Base-by-base conservation (phyloP, 441 rosid genomes). In the Erysimum cheiri region DNA sequence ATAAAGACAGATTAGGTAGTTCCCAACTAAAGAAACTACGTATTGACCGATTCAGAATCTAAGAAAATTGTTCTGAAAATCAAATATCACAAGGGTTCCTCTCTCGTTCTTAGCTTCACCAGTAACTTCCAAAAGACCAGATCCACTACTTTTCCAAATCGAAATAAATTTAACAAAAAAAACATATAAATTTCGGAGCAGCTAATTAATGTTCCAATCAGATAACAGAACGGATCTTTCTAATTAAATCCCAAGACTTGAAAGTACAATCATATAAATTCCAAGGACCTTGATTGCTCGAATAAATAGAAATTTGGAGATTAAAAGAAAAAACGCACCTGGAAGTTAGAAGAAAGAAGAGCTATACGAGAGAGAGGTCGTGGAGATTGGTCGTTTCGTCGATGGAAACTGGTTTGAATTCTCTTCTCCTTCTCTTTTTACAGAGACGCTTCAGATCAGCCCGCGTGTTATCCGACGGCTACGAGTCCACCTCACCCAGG, bases 381-480 rank as follows among this genome's bases (percentile, higher is more conserved):
- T 72, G 24, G 50, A 46, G 67, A 66, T 62, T 46, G 61, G 74
- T 75, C 67, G 70, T 75, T 49, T 48, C 70, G 79, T 50, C 50
- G 75, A 75, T 64, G 57, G 57, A 70, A 75, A 70, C 71, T 64
- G 67, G 50, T 76, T 76, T 76, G 79, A 63, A 72, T 31, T 69
- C 19, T 50, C 17, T 33, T 59, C 17, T 33, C 13, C n/a, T 33
- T 73, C 35, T 15, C 13, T 31, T 33, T 32, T 36, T 26, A 1
- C 40, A 72, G 60, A 49, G 66, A 57, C 54, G 71, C 61, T 46
- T 67, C 64, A 60, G 78, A 74, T 67, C 63, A 60, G 39, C 70
- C 65, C 65, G 70, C 40, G 47, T 62, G 3, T 55, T 68, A 74
- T 74, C 78, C 70, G 74, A 75, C 78, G 78, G 74, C 78, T 67